Evolutionary conservation across 176 grass and related monocot genomes (phyloP).

Genomic region (Rhipidocladum racemiflorum): DNA sequence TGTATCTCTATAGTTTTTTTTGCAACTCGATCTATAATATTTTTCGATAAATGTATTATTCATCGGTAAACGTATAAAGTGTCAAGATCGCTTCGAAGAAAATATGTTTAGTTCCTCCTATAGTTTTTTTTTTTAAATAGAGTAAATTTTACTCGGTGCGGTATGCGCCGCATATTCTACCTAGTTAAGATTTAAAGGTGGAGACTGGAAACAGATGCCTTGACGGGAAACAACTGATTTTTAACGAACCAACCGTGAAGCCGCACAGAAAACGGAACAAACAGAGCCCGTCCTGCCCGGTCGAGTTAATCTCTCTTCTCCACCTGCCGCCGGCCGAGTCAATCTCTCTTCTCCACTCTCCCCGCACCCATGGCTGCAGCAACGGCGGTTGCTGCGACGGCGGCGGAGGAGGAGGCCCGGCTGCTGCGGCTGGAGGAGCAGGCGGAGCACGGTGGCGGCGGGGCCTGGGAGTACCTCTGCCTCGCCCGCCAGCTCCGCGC

Average conservation of each 20-base stretch:
- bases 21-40: no score
- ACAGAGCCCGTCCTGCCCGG: neutral
- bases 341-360: conserved; percentile 6
- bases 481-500: conserved; percentile 79
- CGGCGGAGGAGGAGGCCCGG: conserved; percentile 56
- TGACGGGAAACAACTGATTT: neutral
- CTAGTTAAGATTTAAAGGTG: no score
- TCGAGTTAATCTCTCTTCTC: neutral
- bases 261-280: neutral
- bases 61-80: no score
- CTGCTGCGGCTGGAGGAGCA: conserved; percentile 82
- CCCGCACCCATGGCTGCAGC: conserved; percentile 35
- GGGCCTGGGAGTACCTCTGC: conserved; percentile 88
- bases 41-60: no score
- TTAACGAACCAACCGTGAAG: neutral
- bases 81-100: no score
- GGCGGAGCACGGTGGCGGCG: conserved; percentile 83
- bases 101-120: no score
- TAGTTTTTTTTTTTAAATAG: no score
- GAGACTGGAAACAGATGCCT: no score
- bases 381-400: conserved; percentile 40
- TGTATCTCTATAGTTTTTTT: no score
- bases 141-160: no score
- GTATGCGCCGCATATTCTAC: no score
- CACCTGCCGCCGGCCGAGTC: neutral